Percentiles rank a stretch among this genome's conserved stretches.
phyloP scores from a whole-genome alignment of 2,329 filamentous ascomycete genomes.

The Fonsecaea multimorphosa region DNA sequence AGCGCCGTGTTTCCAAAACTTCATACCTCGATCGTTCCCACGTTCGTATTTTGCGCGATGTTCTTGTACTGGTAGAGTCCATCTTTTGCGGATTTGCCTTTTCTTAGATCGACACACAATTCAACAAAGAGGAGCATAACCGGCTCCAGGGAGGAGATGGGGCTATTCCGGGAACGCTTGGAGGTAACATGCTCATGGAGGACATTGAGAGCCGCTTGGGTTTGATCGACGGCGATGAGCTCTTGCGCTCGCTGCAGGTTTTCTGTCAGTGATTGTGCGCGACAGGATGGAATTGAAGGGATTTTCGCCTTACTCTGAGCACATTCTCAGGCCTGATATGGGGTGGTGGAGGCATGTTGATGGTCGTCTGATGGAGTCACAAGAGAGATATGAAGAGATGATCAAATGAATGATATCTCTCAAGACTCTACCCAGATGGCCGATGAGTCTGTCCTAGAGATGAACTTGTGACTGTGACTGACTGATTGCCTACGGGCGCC shows the following conservation, averaged over 20 bases:
- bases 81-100: slow-evolving; percentile 98
- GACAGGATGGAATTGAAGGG: slow-evolving; percentile 27
- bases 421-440: slow-evolving; percentile 33
- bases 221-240: slow-evolving; percentile 96
- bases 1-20: not conserved
- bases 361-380: slow-evolving; percentile 14
- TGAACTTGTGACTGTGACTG: slow-evolving; percentile 17
- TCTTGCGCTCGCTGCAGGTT: slow-evolving; percentile 80
- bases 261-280: slow-evolving; percentile 35
- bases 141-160: slow-evolving; percentile 93
- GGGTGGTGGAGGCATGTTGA: slow-evolving; percentile 86
- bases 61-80: slow-evolving; percentile 99
- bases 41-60: slow-evolving; percentile 98
- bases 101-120: slow-evolving; percentile 94
- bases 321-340: slow-evolving; percentile 99
- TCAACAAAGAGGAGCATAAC: slow-evolving; percentile 98
- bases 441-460: slow-evolving; percentile 39
- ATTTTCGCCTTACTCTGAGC: slow-evolving; percentile 68
- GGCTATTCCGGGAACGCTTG: slow-evolving; percentile 95
- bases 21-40: slow-evolving; percentile 89
- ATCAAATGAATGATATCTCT: slow-evolving; percentile 39
- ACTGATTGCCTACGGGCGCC: slow-evolving; percentile 7
- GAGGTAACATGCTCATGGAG: slow-evolving; percentile 99
- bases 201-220: slow-evolving; percentile 86
- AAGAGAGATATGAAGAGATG: slow-evolving; percentile 26